Evolutionary conservation across 306 rosid species (phyloP), one percentile per base, ranked within the genome.

Genomic region (Prunus kanzakura): DNA sequence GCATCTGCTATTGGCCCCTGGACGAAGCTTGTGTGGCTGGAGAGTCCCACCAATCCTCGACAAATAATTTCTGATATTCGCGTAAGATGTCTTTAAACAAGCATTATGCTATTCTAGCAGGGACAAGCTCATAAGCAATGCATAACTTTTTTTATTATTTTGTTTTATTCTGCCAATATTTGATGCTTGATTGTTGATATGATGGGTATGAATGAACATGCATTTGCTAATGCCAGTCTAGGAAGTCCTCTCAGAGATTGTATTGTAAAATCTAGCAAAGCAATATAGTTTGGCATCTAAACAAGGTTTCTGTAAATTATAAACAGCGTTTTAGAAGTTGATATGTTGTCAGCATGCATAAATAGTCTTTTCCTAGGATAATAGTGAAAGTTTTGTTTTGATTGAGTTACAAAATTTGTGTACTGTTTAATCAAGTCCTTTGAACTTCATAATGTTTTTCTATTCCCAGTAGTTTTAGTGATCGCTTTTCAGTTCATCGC

Each of bases 21-120:
- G 82, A 92, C 97, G 11, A 95, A 92, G 92, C 97, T 90, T 79
- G 93, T 95, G 83, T 90, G 98, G 98, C 81, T 89, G 78, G 98
- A 95, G 91, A 92, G 93, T 83, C 97, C 97, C 49, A 90, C 98
- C 77, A 92, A 95, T 81, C 97, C 98, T 68, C 94, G 95, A 35
- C 73, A 74, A 79, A 93, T 81, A 71, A 83, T 95, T 75, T 88
- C 87, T 68, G 90, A 95, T 92, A 92, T 95, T 83, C 89, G 86
- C 60, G 98, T 95, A 88, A 82, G 95, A 38, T 82, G 67, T 73
- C 3, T 46, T 23, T 73, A 43, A 66, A 58, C 84, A 74, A 67
- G 47, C 67, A 67, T 84, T 78, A 64, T 23, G 4, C n/a, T 65
- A 14, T 19, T 27, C 2, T 43, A 19, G 51, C 29, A 47, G 25